Evolutionary conservation across 352 stramenopile species (phyloP).

Genomic region (Globisporangium sylvaticum): DNA sequence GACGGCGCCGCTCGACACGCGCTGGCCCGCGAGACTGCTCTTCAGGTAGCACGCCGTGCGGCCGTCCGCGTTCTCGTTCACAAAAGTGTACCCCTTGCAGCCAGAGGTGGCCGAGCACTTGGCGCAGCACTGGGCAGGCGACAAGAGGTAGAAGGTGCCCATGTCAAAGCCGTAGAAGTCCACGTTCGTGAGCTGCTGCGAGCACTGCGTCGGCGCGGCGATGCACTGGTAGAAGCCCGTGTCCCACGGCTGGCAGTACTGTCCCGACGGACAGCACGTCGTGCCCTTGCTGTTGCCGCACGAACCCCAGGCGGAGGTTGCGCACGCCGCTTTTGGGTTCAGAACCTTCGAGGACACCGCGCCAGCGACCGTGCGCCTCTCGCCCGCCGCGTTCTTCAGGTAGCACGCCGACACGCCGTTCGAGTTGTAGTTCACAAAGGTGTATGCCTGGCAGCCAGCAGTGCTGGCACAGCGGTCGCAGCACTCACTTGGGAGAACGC

Average conservation of each 20-base stretch:
- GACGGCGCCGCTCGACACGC: constrained; percentile 17
- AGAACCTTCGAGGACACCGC: not conserved
- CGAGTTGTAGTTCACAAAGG: too few relatives aligned
- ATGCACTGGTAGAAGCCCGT: constrained; percentile 43
- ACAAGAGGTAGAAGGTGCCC: constrained; percentile 18
- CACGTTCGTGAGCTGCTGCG: constrained; percentile 27
- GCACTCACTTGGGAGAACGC: too few relatives aligned
- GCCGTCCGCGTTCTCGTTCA: constrained; percentile 31
- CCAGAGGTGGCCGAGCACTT: constrained; percentile 24
- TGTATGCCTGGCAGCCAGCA: too few relatives aligned
- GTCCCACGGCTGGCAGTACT: constrained; percentile 53
- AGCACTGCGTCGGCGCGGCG: constrained; percentile 26
- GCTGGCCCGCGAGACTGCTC: constrained; percentile 13
- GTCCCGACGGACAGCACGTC: constrained; percentile 30
- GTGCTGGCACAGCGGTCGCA: too few relatives aligned
- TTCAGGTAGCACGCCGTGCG: constrained; percentile 37
- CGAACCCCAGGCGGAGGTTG: constrained; percentile 15
- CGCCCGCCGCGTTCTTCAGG: too few relatives aligned
- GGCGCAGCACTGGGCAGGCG: constrained; percentile 26
- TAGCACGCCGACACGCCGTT: too few relatives aligned
- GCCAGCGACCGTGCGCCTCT: not conserved
- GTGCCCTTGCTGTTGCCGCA: constrained; percentile 21
- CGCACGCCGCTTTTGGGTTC: constrained; percentile 11
- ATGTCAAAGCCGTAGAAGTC: constrained; percentile 50
- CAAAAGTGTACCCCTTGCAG: constrained; percentile 36